Conservation (phyloP, 1,284 basidiomycete species). For the Cryptococcus sp. region DNA sequence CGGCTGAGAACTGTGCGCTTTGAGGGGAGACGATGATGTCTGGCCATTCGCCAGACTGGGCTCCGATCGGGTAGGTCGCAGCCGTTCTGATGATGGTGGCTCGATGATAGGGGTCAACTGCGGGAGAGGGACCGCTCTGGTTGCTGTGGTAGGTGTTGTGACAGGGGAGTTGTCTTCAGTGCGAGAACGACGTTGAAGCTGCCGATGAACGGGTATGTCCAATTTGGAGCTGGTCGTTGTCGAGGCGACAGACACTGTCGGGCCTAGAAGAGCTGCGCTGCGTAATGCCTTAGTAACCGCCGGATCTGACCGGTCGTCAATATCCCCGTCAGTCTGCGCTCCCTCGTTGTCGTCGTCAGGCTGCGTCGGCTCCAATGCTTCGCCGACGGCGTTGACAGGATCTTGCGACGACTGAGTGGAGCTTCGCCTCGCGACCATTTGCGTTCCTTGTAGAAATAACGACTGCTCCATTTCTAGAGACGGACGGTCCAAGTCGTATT, state of each 20-base stretch:
- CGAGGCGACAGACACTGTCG: constrained; percentile 1
- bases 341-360: not conserved
- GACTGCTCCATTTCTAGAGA: constrained; percentile 5
- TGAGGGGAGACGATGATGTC: too few species aligned
- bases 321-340: constrained; percentile 4
- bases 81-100: too few species aligned
- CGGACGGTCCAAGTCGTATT: not conserved
- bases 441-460: constrained; percentile 17
- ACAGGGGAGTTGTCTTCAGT: not conserved
- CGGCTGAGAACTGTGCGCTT: too few species aligned
- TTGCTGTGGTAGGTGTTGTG: too few species aligned
- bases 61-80: too few species aligned
- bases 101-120: too few species aligned
- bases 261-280: too few species aligned
- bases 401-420: constrained; percentile 2
- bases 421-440: constrained; percentile 2
- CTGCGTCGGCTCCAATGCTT: constrained; percentile 2
- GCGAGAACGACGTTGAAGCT: constrained; percentile 10
- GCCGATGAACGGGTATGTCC: constrained; percentile 11
- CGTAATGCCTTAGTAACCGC: too few species aligned
- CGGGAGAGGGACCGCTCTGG: too few species aligned
- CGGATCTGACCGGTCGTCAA: not conserved
- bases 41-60: too few species aligned
- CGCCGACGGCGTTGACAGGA: not conserved
- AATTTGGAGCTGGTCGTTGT: constrained; percentile 4